Conservation (phyloP, 2,329 filamentous ascomycete species). For the Fonsecaea pedrosoi region DNA sequence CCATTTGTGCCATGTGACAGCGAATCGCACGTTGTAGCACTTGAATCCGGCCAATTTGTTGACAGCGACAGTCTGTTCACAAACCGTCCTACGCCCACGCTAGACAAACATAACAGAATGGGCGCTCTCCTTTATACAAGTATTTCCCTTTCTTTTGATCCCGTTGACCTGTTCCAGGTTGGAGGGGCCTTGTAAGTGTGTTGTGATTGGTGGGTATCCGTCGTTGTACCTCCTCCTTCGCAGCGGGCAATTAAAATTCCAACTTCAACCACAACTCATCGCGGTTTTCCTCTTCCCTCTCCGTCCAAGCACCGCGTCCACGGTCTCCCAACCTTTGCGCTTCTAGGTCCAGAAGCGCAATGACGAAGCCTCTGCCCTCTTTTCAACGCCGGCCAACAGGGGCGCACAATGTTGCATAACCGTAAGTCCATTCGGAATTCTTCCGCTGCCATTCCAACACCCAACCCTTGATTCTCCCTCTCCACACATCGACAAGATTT, state of each 20-base stretch:
- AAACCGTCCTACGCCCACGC: slow-evolving; percentile 12
- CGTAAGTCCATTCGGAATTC: slow-evolving; percentile 34
- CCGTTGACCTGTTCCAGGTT: neutral
- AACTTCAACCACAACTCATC: slow-evolving; percentile 8
- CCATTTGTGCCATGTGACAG: slow-evolving; percentile 8
- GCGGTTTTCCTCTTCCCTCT: neutral
- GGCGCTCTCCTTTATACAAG: neutral
- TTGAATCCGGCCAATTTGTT: slow-evolving; percentile 8
- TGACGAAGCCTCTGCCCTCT: slow-evolving; percentile 30
- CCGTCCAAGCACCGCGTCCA: neutral
- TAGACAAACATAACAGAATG: neutral
- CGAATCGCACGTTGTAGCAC: slow-evolving; percentile 32
- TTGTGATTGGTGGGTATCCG: slow-evolving; percentile 15
- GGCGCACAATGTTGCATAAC: slow-evolving; percentile 40
- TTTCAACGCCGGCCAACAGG: slow-evolving; percentile 29
- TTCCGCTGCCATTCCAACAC: slow-evolving; percentile 24
- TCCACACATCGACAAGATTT: slow-evolving; percentile 6
- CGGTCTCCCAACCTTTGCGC: slow-evolving; percentile 7
- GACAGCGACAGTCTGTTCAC: slow-evolving; percentile 8
- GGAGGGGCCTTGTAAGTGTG: neutral
- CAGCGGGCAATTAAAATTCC: slow-evolving; percentile 19
- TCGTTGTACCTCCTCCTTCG: slow-evolving; percentile 4
- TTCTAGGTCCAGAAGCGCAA: slow-evolving; percentile 22
- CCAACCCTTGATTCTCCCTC: slow-evolving; percentile 3
- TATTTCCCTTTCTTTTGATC: neutral